Evolutionary conservation across 176 grass and related monocot genomes (phyloP).

Genomic region (Aegilops umbellulata): DNA sequence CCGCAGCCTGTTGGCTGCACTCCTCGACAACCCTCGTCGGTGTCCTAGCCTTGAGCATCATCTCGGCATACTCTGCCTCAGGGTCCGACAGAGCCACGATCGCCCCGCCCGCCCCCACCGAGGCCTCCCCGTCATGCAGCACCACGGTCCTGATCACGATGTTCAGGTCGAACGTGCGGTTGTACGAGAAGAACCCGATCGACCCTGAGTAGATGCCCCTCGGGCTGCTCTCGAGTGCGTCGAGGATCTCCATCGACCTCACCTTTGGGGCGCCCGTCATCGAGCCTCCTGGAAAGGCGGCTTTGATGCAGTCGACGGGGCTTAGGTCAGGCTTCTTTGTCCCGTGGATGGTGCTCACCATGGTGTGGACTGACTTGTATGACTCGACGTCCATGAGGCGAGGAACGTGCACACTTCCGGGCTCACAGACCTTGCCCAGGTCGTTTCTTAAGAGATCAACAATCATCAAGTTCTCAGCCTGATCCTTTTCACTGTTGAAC

Average conservation of each 20-base stretch:
- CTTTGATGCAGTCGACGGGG: conserved; percentile 68
- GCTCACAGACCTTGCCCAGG: conserved; percentile 70
- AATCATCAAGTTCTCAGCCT: conserved; percentile 98
- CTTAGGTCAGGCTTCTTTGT: conserved; percentile 55
- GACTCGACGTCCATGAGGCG: conserved; percentile 89
- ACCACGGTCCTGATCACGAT: conserved; percentile 84
- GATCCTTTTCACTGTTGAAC: conserved; percentile 83
- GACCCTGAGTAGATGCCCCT: conserved; percentile 97
- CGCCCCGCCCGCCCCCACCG: conserved; percentile 72
- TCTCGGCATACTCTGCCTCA: conserved; percentile 77
- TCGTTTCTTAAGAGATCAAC: conserved; percentile 96
- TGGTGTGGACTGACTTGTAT: conserved; percentile 86
- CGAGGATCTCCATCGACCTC: conserved; percentile 92
- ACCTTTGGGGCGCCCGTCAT: conserved; percentile 97
- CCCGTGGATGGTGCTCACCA: conserved; percentile 81
- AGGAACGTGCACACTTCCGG: conserved; percentile 74
- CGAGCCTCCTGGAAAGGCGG: conserved; percentile 89
- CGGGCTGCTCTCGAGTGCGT: conserved; percentile 66
- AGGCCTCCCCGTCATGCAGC: conserved; percentile 63
- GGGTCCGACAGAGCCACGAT: conserved; percentile 69
- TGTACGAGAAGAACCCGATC: conserved; percentile 89
- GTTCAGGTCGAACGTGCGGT: conserved; percentile 78
- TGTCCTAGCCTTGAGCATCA: conserved; percentile 88
- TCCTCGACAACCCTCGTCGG: conserved; percentile 64
- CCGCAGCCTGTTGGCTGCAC: conserved; percentile 3